These are phyloP conservation scores for Rosa rugosa DNA, from an alignment of 306 rosid genomes.

Conservation along the genomic window DNA sequence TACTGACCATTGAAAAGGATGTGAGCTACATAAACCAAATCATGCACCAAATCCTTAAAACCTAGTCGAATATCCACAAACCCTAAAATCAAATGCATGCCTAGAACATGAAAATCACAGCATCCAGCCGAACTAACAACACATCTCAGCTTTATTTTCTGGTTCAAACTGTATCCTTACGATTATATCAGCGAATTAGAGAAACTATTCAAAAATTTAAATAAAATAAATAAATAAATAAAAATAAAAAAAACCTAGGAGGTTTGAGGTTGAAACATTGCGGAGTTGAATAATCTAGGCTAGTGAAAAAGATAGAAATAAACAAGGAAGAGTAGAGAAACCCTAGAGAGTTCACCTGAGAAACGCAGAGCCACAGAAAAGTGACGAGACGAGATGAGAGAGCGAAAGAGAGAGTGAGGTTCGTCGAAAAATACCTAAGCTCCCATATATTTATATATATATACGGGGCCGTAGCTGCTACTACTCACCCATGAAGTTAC, in stretches of 20 bases:
- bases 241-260: not conserved
- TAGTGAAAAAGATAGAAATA: not conserved
- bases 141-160: not conserved
- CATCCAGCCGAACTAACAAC: constrained; percentile 9
- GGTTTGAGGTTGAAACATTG: not conserved
- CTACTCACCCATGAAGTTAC: not conserved
- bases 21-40: not conserved
- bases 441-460: constrained; percentile 9
- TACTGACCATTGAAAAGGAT: not conserved
- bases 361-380: constrained; percentile 48
- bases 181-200: not conserved
- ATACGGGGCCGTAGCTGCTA: constrained; percentile 28
- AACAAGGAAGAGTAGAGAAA: not conserved
- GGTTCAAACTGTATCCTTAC: not conserved
- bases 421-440: constrained; percentile 28
- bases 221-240: not conserved
- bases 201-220: not conserved
- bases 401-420: not conserved
- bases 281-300: not conserved
- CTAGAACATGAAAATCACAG: not conserved
- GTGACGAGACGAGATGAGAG: constrained; percentile 30
- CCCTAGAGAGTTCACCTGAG: constrained; percentile 53
- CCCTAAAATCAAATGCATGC: constrained; percentile 8
- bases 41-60: constrained; percentile 39
- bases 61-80: constrained; percentile 39